phyloP scores from a whole-genome alignment of 805 yeast species.

The Saccharomyces jurei region DNA sequence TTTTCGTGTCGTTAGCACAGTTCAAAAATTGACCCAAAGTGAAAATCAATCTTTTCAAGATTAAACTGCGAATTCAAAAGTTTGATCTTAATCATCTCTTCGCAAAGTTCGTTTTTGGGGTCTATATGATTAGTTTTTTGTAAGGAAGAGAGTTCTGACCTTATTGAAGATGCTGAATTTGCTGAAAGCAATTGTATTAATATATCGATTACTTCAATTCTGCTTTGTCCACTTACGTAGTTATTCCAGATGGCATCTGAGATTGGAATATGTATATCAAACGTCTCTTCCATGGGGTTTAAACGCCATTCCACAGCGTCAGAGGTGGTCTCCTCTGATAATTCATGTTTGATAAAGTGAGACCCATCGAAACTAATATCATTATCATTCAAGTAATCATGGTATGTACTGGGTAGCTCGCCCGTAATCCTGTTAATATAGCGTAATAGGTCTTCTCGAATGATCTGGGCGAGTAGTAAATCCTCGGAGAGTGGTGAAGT shows the following conservation, averaged over 20 bases:
- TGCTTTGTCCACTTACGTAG: not conserved
- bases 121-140: not conserved
- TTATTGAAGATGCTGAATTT: constrained; percentile 3
- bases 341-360: not conserved
- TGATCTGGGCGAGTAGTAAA: not conserved
- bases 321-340: not conserved
- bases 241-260: constrained; percentile 4
- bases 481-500: not conserved
- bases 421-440: not conserved
- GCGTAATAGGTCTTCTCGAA: not conserved
- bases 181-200: constrained; percentile 3
- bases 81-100: constrained; percentile 3
- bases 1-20: not conserved
- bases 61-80: constrained; percentile 5
- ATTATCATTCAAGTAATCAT: not conserved
- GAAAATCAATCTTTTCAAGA: constrained; percentile 3
- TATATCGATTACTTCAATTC: constrained; percentile 2
- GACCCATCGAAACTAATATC: not conserved
- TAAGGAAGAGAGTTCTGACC: constrained; percentile 5
- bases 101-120: constrained; percentile 1
- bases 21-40: not conserved
- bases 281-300: constrained; percentile 6
- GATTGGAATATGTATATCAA: constrained; percentile 8
- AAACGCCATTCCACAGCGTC: not conserved
- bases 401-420: not conserved